Conservation (phyloP, 208 protist species). For the Trichomonas tenax region DNA sequence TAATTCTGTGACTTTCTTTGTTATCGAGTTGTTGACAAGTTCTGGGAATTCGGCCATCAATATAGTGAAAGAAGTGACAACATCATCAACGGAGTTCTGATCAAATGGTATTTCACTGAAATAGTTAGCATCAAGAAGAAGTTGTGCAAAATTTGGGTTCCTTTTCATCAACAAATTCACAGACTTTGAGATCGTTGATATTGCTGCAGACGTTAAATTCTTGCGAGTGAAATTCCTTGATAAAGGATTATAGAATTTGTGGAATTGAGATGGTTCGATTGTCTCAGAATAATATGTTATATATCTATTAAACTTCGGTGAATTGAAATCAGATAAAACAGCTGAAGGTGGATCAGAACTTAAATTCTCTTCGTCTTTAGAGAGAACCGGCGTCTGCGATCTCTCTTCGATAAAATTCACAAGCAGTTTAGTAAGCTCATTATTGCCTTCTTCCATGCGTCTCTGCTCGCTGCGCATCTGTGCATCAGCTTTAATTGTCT, state of each 20-base stretch:
- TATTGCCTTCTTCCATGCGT: background rate
- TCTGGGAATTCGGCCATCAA: background rate
- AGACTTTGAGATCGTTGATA: background rate
- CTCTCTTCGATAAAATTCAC: background rate
- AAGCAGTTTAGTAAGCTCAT: background rate
- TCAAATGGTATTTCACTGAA: background rate
- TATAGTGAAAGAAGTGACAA: background rate
- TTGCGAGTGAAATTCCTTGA: background rate
- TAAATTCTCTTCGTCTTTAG: background rate
- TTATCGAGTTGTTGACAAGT: background rate
- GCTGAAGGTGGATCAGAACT: background rate
- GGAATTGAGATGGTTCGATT: background rate
- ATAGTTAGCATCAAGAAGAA: background rate
- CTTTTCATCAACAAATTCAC: background rate
- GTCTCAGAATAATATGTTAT: background rate
- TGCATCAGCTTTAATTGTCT: background rate
- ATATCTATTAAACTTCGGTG: background rate
- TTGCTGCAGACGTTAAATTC: background rate
- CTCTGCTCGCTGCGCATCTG: background rate
- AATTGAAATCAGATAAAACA: background rate
- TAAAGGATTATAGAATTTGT: background rate
- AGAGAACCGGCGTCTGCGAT: background rate
- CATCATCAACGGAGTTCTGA: background rate
- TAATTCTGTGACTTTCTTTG: background rate
- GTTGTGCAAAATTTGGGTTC: background rate